A percentile compares a stretch with the other conserved stretches of the same genome.
Evolutionary conservation across 2,329 filamentous ascomycete genomes (phyloP).

Genomic region (Nigrospora sphaerica): DNA sequence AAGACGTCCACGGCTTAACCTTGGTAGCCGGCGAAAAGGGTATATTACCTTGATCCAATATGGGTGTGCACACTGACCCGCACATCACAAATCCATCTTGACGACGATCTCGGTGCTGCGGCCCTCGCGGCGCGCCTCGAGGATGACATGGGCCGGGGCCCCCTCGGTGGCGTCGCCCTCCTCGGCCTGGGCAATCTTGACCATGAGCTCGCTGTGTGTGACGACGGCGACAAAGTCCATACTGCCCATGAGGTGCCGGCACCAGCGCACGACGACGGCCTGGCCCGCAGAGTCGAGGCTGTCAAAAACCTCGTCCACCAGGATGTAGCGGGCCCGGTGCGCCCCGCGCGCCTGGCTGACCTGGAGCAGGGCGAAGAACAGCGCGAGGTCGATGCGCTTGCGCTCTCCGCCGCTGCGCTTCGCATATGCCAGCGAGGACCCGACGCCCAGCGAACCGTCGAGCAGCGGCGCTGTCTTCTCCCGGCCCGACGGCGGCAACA

Average conservation of each 20-base stretch:
- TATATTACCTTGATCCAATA: no score
- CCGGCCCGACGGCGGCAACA: neutral
- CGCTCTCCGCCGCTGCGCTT: conserved; percentile 27
- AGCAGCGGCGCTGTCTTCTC: conserved; percentile 4
- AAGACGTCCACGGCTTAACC: no score
- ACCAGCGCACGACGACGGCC: conserved; percentile 16
- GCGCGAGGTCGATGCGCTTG: conserved; percentile 25
- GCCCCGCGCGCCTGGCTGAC: conserved; percentile 16
- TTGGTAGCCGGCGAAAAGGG: no score
- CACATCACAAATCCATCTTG: no score
- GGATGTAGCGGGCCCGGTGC: conserved; percentile 23
- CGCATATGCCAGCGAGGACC: conserved; percentile 16
- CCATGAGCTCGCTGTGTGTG: conserved; percentile 13
- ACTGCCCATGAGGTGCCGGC: conserved; percentile 10
- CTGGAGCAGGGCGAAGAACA: conserved; percentile 24
- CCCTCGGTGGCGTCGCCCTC: neutral
- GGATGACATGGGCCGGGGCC: neutral
- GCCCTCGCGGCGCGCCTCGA: no score
- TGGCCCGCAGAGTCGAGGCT: conserved; percentile 21
- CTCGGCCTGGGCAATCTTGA: neutral
- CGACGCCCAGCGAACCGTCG: conserved; percentile 15
- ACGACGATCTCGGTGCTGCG: no score
- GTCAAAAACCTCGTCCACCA: conserved; percentile 27
- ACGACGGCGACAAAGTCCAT: conserved; percentile 14
- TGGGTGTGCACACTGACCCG: no score